Evolutionary conservation across 1,284 basidiomycete genomes (phyloP).

Genomic region (Rhodotorula sp.): DNA sequence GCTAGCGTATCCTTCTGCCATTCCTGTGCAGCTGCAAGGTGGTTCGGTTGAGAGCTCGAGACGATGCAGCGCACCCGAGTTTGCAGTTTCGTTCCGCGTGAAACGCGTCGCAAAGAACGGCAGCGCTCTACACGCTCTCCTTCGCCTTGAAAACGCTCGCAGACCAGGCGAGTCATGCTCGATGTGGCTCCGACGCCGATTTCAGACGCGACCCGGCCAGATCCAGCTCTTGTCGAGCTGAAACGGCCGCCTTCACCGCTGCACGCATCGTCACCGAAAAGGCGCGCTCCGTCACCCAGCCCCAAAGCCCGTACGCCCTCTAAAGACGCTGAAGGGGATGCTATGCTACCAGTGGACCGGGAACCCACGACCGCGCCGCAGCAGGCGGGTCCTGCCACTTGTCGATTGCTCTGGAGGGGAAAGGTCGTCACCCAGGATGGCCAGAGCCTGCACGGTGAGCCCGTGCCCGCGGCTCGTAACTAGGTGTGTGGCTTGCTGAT

Average conservation of each 20-base stretch:
- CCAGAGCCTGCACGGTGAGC: conserved; percentile 15
- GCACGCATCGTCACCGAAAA: neutral
- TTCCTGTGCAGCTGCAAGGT: no score
- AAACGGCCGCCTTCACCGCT: neutral
- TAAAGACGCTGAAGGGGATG: neutral
- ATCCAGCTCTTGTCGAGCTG: neutral
- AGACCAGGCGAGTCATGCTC: no score
- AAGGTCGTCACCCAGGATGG: conserved; percentile 3
- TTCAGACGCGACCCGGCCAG: no score
- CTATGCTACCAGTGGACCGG: neutral
- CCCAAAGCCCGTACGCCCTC: neutral
- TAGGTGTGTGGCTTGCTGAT: neutral
- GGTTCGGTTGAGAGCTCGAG: no score
- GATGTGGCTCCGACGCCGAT: no score
- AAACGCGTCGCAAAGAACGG: neutral
- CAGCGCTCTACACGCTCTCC: no score
- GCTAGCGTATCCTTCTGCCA: conserved; percentile 1
- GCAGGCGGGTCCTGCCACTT: neutral
- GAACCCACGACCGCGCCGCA: neutral
- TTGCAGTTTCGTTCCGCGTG: neutral
- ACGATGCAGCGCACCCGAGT: no score
- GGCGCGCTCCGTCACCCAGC: neutral
- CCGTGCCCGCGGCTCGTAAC: neutral
- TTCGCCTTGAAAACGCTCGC: no score
- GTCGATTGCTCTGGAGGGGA: conserved; percentile 35